A percentile compares a stretch with the other conserved stretches of the same genome.
These are phyloP conservation scores for Acacia crassicarpa DNA, from an alignment of 306 rosid genomes.

Conservation along the genomic window DNA sequence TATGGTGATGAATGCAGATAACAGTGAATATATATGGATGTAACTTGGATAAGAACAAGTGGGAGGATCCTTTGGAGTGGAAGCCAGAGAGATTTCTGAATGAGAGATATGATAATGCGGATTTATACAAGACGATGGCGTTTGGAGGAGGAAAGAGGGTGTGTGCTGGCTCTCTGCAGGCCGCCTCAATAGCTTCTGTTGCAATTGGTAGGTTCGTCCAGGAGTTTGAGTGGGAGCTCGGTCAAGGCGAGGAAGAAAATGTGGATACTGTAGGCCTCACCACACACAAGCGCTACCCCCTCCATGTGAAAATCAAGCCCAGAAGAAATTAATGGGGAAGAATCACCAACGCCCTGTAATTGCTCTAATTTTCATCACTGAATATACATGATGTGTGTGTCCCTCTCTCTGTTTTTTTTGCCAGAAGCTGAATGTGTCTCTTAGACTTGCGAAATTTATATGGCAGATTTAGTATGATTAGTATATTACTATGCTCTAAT, in stretches of 20 bases:
- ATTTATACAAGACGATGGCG: conserved; percentile 88
- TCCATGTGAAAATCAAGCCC: conserved; percentile 53
- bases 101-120: conserved; percentile 56
- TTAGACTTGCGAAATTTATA: neutral
- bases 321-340: conserved; percentile 43
- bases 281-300: conserved; percentile 73
- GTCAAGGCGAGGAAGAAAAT: conserved; percentile 69
- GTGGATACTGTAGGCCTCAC: conserved; percentile 83
- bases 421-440: neutral
- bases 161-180: conserved; percentile 91
- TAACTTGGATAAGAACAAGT: conserved; percentile 70
- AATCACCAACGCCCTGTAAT: too few relatives aligned
- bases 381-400: too few relatives aligned
- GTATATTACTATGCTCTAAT: too few relatives aligned
- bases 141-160: conserved; percentile 96
- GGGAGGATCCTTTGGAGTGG: conserved; percentile 82
- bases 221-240: conserved; percentile 75
- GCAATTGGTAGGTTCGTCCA: conserved; percentile 75
- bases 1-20: conserved; percentile 55
- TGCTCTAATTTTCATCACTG: neutral
- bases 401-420: too few relatives aligned
- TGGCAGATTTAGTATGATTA: neutral
- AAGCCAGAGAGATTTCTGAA: conserved; percentile 86
- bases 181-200: conserved; percentile 57
- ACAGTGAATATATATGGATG: conserved; percentile 90